Conservation (phyloP, 768 basidiomycete species). For the Tubosaeta sp. region DNA sequence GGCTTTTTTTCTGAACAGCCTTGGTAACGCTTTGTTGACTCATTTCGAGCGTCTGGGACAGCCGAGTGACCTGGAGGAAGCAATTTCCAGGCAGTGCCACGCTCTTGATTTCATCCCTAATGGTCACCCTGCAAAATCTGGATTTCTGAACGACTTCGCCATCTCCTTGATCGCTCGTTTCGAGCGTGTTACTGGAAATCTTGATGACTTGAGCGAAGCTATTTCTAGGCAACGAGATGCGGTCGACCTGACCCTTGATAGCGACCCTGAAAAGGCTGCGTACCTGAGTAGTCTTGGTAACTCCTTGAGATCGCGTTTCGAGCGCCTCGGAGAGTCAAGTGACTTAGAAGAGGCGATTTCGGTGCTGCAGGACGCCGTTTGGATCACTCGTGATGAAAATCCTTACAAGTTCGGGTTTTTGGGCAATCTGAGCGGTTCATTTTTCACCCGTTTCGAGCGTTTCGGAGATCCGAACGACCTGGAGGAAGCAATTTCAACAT, state of each 20-base stretch:
- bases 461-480: background rate
- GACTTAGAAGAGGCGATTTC: background rate
- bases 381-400: background rate
- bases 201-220: background rate
- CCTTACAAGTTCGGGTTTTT: background rate
- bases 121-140: no score
- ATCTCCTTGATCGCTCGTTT: slow-evolving; percentile 1
- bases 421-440: background rate
- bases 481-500: background rate
- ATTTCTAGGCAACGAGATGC: background rate
- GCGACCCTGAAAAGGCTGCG: background rate
- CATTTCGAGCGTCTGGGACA: background rate
- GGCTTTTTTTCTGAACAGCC: background rate
- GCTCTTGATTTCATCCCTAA: background rate
- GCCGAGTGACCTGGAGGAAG: background rate
- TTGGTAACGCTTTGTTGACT: background rate
- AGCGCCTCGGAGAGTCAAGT: background rate
- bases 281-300: background rate
- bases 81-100: background rate
- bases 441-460: background rate
- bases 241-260: background rate
- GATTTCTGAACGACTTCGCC: slow-evolving; percentile 1
- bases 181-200: background rate
- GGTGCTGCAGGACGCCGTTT: background rate
- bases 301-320: background rate